A percentile compares a stretch with the other conserved stretches of the same genome.
Evolutionary conservation across 306 rosid species (phyloP).

Genomic region (Malus orientalis): DNA sequence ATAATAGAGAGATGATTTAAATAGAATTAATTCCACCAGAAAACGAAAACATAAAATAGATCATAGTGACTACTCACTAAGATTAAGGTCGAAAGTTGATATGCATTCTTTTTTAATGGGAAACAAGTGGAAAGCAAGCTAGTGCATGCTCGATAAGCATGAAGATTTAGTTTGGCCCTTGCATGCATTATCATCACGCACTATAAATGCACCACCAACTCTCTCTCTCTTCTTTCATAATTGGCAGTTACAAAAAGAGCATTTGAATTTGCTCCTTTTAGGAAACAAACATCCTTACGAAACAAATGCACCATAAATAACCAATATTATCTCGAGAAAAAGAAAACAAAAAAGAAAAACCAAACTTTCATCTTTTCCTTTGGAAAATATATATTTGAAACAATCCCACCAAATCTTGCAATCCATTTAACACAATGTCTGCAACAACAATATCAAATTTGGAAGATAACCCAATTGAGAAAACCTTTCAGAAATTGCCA

Average conservation of each 20-base stretch:
- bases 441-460: constrained; percentile 25
- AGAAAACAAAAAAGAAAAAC: background rate
- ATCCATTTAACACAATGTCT: constrained; percentile 25
- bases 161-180: background rate
- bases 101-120: too few species aligned
- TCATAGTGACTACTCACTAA: too few species aligned
- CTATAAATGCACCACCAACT: constrained; percentile 22
- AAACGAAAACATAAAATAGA: too few species aligned
- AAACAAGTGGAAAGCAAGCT: too few species aligned
- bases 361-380: background rate
- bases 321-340: constrained; percentile 7
- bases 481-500: constrained; percentile 24
- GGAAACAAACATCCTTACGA: constrained; percentile 24
- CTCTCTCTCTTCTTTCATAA: constrained; percentile 8
- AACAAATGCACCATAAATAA: constrained; percentile 30
- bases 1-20: too few species aligned
- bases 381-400: background rate
- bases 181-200: constrained; percentile 32
- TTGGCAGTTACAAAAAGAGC: constrained; percentile 26
- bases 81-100: too few species aligned
- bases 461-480: constrained; percentile 22
- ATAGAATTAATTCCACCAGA: too few species aligned
- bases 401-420: constrained; percentile 7
- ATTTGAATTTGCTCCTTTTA: constrained; percentile 8
- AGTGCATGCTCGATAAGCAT: background rate